phyloP scores from a whole-genome alignment of 2,329 filamentous ascomycete species.

The Botrytis hyacinthi region DNA sequence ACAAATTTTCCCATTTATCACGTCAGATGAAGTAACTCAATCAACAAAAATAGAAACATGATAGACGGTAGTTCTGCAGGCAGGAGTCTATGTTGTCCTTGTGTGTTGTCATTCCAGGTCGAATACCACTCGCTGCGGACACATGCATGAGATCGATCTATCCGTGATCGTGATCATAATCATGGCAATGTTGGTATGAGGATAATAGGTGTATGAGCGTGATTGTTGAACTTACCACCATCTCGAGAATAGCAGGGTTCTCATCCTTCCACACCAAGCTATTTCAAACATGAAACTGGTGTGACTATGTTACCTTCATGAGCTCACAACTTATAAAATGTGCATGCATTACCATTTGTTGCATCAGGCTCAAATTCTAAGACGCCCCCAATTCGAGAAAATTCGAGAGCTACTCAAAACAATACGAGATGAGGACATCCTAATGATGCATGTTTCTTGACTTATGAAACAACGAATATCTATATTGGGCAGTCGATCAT shows the following conservation, averaged over 20 bases:
- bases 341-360: neutral
- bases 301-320: neutral
- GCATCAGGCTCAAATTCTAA: neutral
- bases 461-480: neutral
- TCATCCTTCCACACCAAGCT: neutral
- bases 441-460: neutral
- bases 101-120: neutral
- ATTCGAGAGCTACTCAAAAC: neutral
- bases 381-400: neutral
- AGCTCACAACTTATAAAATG: neutral
- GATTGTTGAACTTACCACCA: neutral
- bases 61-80: constrained; percentile 13
- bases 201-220: neutral
- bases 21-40: constrained; percentile 17
- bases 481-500: neutral
- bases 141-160: constrained; percentile 21
- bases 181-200: constrained; percentile 7
- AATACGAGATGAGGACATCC: neutral
- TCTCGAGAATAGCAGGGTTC: constrained; percentile 5
- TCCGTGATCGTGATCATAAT: constrained; percentile 2
- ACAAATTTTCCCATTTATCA: constrained; percentile 15
- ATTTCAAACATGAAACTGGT: constrained; percentile 11
- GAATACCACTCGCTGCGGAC: constrained; percentile 7
- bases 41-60: constrained; percentile 22
- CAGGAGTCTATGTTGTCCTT: constrained; percentile 15